These are phyloP conservation scores for Arxiozyma slooffiae DNA, from an alignment of 1,139 yeast genomes.

Conservation along the genomic window DNA sequence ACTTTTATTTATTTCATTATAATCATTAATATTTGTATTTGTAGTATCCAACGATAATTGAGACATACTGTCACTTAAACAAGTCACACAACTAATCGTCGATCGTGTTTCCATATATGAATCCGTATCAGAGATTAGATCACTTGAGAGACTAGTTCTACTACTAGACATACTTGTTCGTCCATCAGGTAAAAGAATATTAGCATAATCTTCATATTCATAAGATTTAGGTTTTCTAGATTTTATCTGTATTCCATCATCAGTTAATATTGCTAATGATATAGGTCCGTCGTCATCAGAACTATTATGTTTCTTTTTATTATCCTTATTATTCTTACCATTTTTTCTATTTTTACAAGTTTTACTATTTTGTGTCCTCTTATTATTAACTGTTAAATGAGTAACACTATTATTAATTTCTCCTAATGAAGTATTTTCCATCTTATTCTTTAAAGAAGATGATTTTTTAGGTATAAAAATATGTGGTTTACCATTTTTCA, in stretches of 20 bases:
- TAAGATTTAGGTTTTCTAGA: slow-evolving; percentile 10
- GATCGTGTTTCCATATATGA: slow-evolving; percentile 26
- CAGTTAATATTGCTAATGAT: slow-evolving; percentile 11
- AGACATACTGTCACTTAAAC: slow-evolving; percentile 22
- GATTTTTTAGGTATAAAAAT: neutral
- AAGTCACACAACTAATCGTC: slow-evolving; percentile 28
- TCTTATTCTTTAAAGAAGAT: neutral
- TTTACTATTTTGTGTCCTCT: neutral
- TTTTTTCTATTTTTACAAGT: neutral
- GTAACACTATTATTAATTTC: no score
- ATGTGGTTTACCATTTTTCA: neutral
- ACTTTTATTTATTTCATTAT: slow-evolving; percentile 3
- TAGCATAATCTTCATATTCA: slow-evolving; percentile 7
- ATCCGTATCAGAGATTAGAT: slow-evolving; percentile 11
- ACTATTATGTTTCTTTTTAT: slow-evolving; percentile 2
- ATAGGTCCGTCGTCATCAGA: slow-evolving; percentile 9
- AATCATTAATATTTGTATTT: neutral
- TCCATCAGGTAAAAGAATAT: slow-evolving; percentile 5
- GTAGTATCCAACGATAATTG: slow-evolving; percentile 3
- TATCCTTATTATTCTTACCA: neutral
- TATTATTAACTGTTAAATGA: neutral
- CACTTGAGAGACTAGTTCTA: slow-evolving; percentile 13
- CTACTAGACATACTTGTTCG: slow-evolving; percentile 13
- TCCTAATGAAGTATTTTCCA: neutral
- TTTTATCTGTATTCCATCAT: slow-evolving; percentile 15